Base-by-base conservation (phyloP, 345 rosid genomes). In the Populus pruinosa region DNA sequence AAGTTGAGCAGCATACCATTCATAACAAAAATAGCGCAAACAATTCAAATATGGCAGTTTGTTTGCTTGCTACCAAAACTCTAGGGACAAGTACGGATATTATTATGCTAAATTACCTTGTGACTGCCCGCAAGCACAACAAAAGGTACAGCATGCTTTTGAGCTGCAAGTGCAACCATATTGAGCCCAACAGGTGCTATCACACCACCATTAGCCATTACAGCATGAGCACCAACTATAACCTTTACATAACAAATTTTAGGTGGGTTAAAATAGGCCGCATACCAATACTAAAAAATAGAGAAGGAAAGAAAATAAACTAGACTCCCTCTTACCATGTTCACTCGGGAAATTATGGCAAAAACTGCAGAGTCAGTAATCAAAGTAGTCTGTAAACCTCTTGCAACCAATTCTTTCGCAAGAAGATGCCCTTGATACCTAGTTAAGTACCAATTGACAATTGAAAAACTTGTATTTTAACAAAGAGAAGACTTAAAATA, bases 151-250 rank as follows among this genome's bases (percentile, higher is more conserved):
- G 97, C 99, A 70, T 96, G 98, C 83, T 90, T 96, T 87, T 94
- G 83, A 70, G 98, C 98, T 69, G 98, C 99, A 78, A 94, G 94
- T 31, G 99, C 97, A 77, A 91, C 95, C 98, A 94, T 92, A 87
- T 96, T 96, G 87, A 96, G 82, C 69, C 99, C 99, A 77, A 96
- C 97, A 76, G 98, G 98, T 77, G 94, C 98, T 80, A 96, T 91
- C 73, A 94, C 97, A 76, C 97, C 97, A 76, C 98, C 99, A 85
- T 94, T 92, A 56, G 99, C 97, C 98, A 96, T 91, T 53, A 96
- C 97, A 72, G 94, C 98, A 82, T 94, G 98, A 78, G 99, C 97
- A 83, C 98, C 99, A 76, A 96, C 95, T 65, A 94, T 96, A 82
- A 96, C 99, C 98, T 94, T 80, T 73, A 65, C 38, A 73, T 66